These are phyloP conservation scores for Pythium dissotocum DNA, from an alignment of 352 stramenopile species.

Conservation along the genomic window DNA sequence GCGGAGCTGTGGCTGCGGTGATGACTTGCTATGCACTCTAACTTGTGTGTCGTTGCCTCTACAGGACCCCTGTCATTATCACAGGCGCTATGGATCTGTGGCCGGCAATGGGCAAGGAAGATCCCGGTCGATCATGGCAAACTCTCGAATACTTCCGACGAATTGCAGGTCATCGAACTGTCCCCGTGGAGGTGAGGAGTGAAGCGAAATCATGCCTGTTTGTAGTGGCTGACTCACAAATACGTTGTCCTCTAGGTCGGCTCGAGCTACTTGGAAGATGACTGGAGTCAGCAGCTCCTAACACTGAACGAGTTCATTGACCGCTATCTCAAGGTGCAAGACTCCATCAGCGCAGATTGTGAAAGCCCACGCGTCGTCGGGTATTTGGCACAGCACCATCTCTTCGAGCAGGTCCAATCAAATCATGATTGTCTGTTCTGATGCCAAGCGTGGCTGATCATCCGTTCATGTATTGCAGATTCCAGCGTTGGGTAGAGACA, in stretches of 20 bases:
- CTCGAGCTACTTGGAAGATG: slow-evolving; percentile 77
- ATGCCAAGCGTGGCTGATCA: background rate
- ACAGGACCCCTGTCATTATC: slow-evolving; percentile 71
- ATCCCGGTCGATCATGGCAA: slow-evolving; percentile 49
- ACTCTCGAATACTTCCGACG: slow-evolving; percentile 68
- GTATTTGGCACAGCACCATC: slow-evolving; percentile 88
- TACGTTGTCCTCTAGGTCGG: slow-evolving; percentile 42
- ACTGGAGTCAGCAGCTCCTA: slow-evolving; percentile 82
- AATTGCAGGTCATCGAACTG: slow-evolving; percentile 70
- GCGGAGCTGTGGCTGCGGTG: background rate
- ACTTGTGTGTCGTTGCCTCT: background rate
- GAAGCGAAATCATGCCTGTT: background rate
- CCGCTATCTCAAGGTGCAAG: slow-evolving; percentile 39
- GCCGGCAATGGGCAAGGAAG: slow-evolving; percentile 59
- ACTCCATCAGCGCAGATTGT: background rate
- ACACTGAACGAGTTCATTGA: slow-evolving; percentile 81
- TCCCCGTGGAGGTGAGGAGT: slow-evolving; percentile 69
- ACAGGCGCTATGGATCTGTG: slow-evolving; percentile 80
- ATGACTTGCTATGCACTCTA: background rate
- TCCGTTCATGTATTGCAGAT: slow-evolving; percentile 46
- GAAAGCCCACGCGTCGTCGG: slow-evolving; percentile 25
- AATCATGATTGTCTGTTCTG: background rate
- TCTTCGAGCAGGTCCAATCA: slow-evolving; percentile 85
- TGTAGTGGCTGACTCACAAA: background rate
- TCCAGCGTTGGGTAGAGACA: slow-evolving; percentile 69